Evolutionary conservation across 495 filamentous ascomycete species (phyloP).

Genomic region (Annulohypoxylon moriforme): DNA sequence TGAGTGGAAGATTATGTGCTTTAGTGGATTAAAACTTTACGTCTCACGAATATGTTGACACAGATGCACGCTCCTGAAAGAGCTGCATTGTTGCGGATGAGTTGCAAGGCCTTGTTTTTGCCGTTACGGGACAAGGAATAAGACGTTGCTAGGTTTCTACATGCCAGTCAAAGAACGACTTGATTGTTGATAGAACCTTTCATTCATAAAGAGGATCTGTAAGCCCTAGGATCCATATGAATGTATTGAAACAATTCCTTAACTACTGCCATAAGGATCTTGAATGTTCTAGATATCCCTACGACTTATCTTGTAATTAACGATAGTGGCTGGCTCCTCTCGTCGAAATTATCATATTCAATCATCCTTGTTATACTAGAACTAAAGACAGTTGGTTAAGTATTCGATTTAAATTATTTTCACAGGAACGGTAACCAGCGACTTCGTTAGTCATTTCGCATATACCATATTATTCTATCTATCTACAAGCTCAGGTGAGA

Average conservation of each 20-base stretch:
- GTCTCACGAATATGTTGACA: no score
- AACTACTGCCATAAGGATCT: background rate
- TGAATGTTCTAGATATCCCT: background rate
- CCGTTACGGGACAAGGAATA: background rate
- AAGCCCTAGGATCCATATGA: background rate
- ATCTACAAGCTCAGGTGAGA: background rate
- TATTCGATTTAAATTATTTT: background rate
- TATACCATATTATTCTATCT: background rate
- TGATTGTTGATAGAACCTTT: background rate
- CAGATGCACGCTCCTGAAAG: no score
- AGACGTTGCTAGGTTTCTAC: background rate
- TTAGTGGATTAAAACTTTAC: no score
- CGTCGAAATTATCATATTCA: background rate
- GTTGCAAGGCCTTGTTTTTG: background rate
- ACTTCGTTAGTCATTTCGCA: background rate
- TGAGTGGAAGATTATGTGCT: no score
- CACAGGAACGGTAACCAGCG: background rate
- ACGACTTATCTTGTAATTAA: background rate
- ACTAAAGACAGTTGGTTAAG: background rate
- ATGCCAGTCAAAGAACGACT: constrained; percentile 7
- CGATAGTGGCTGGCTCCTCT: constrained; percentile 1
- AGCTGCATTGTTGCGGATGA: background rate
- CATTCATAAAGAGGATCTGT: background rate
- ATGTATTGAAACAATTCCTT: background rate
- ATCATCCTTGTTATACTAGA: background rate